Conservation (phyloP, 108 stramenopile species). For the Fragilariopsis cylindrus region DNA sequence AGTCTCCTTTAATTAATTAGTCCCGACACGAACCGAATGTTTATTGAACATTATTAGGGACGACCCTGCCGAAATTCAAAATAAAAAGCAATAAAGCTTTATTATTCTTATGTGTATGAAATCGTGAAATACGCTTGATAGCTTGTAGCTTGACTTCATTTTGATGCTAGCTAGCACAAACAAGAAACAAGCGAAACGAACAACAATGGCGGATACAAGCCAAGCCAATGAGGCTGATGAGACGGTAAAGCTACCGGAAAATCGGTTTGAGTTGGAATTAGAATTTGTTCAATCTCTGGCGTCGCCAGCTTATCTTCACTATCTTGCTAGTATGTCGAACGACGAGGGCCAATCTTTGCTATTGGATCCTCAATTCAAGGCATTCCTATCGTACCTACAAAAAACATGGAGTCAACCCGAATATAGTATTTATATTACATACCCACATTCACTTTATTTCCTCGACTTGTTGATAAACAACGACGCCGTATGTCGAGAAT, state of each 20-base stretch:
- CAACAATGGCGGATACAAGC: not conserved
- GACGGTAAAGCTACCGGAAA: constrained; percentile 40
- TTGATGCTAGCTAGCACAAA: not conserved
- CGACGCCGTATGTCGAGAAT: constrained; percentile 60
- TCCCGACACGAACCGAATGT: too few species aligned
- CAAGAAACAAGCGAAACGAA: not conserved
- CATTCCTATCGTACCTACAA: constrained; percentile 63
- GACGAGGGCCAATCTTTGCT: constrained; percentile 43
- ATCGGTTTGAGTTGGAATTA: constrained; percentile 63
- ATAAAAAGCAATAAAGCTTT: too few species aligned
- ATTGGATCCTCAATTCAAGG: constrained; percentile 66
- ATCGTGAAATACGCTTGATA: too few species aligned
- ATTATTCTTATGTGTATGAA: too few species aligned
- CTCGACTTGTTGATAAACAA: constrained; percentile 73
- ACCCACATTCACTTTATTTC: constrained; percentile 85
- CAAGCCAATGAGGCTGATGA: constrained; percentile 29
- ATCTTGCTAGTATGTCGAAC: constrained; percentile 62
- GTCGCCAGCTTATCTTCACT: constrained; percentile 86
- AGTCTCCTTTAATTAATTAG: too few species aligned
- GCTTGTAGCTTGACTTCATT: not conserved
- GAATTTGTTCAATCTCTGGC: constrained; percentile 83
- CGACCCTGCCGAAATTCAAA: too few species aligned
- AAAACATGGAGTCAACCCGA: constrained; percentile 73
- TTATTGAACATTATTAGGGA: too few species aligned
- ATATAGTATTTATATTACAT: constrained; percentile 71